phyloP scores from a whole-genome alignment of 805 yeast genomes.

The Wickerhamomyces chaumierensis region DNA sequence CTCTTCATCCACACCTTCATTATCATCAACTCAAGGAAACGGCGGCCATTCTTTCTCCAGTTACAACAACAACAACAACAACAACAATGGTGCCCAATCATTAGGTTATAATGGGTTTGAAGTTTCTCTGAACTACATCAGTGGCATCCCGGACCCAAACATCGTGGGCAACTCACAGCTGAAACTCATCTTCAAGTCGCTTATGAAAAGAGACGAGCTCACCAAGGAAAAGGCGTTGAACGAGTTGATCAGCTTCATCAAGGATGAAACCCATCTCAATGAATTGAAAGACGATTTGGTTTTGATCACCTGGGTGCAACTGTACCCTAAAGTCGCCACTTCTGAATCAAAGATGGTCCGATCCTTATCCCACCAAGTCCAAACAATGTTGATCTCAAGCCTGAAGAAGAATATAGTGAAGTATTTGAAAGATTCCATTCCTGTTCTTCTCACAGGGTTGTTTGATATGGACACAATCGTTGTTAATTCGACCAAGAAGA shows the following conservation, averaged over 20 bases:
- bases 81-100: conserved; percentile 14
- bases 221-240: conserved; percentile 73
- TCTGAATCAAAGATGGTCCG: conserved; percentile 64
- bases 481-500: conserved; percentile 33
- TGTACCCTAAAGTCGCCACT: conserved; percentile 69
- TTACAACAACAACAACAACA: conserved; percentile 5
- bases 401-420: conserved; percentile 50
- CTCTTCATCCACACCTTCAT: neutral
- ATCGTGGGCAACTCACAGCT: conserved; percentile 34
- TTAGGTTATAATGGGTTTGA: conserved; percentile 33
- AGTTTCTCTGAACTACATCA: conserved; percentile 63
- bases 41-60: neutral
- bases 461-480: conserved; percentile 63
- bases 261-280: conserved; percentile 8
- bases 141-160: conserved; percentile 68
- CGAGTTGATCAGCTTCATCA: conserved; percentile 34
- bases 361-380: conserved; percentile 48
- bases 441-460: conserved; percentile 61
- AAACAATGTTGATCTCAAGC: conserved; percentile 37
- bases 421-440: conserved; percentile 61
- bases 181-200: conserved; percentile 58
- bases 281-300: conserved; percentile 39
- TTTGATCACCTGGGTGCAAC: conserved; percentile 61
- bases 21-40: too few species aligned
- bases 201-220: conserved; percentile 69